These are phyloP conservation scores for Trichocladium antarcticum DNA, from an alignment of 495 filamentous ascomycete species.

Conservation along the genomic window DNA sequence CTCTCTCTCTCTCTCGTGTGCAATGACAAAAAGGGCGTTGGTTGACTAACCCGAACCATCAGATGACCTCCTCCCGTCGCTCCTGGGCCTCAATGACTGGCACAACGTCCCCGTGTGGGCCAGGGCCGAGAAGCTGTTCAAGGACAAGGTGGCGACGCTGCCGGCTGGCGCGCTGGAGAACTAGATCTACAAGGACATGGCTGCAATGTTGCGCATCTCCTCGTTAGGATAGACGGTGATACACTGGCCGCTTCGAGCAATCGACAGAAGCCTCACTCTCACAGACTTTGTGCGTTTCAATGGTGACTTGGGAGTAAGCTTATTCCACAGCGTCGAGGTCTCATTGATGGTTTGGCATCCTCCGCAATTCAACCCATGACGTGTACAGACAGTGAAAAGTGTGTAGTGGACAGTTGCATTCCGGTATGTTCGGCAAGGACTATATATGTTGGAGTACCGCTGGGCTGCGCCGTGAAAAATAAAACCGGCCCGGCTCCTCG, in stretches of 20 bases:
- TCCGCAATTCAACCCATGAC: too few species aligned
- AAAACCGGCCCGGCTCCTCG: neutral
- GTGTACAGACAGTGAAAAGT: too few species aligned
- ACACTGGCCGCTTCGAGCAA: neutral
- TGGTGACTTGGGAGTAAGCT: too few species aligned
- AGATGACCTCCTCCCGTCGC: constrained; percentile 61
- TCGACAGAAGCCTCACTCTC: neutral
- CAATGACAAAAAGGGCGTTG: neutral
- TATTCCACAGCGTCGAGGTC: too few species aligned
- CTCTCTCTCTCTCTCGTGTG: neutral
- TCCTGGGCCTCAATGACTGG: constrained; percentile 69
- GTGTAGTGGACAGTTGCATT: too few species aligned
- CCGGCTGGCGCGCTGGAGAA: constrained; percentile 40
- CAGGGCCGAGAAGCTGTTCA: constrained; percentile 71
- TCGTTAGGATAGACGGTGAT: neutral
- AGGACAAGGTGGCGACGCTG: constrained; percentile 70
- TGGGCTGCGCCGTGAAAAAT: neutral
- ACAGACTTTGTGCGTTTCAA: too few species aligned
- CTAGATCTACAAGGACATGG: neutral
- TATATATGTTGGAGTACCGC: too few species aligned
- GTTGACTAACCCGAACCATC: neutral
- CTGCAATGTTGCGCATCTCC: too few species aligned
- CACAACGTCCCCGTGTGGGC: constrained; percentile 65
- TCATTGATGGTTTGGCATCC: neutral
- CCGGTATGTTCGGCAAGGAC: too few species aligned